Conservation (phyloP, 345 rosid genomes). For the Geranium rotundifolium region DNA sequence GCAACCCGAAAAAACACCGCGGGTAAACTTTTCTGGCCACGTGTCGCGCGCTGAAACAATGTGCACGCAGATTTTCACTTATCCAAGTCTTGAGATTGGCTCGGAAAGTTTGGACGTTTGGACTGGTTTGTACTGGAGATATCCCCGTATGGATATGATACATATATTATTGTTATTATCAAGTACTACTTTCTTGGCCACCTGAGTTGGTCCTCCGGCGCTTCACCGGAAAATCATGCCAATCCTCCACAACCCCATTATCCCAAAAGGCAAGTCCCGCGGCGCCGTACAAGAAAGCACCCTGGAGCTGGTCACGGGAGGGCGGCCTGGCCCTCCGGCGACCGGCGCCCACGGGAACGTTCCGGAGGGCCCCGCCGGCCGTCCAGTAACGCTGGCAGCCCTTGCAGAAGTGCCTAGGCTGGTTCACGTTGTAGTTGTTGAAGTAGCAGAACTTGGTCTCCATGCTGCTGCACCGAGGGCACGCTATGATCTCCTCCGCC, state of each 20-base stretch:
- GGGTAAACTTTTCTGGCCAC: too few relatives aligned
- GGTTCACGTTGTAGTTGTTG: slow-evolving; percentile 94
- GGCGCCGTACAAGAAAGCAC: slow-evolving; percentile 27
- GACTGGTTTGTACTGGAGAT: too few relatives aligned
- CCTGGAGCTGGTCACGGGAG: slow-evolving; percentile 24
- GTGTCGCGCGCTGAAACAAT: too few relatives aligned
- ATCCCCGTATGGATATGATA: too few relatives aligned
- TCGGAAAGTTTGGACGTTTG: too few relatives aligned
- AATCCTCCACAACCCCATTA: slow-evolving; percentile 51
- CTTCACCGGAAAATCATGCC: slow-evolving; percentile 52
- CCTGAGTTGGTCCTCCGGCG: slow-evolving; percentile 44
- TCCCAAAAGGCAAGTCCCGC: slow-evolving; percentile 37
- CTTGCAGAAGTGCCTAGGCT: slow-evolving; percentile 93
- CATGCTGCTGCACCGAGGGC: slow-evolving; percentile 94
- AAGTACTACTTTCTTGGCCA: slow-evolving; percentile 6
- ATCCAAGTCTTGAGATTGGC: too few relatives aligned
- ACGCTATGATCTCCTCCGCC: slow-evolving; percentile 65
- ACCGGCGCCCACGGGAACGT: slow-evolving; percentile 92
- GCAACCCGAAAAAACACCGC: too few relatives aligned
- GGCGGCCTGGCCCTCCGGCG: slow-evolving; percentile 78
- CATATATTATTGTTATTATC: too few relatives aligned
- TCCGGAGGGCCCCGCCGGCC: slow-evolving; percentile 88
- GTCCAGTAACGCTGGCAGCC: slow-evolving; percentile 99
- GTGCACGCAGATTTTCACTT: too few relatives aligned
- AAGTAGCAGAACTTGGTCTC: too few relatives aligned